These are phyloP conservation scores for Eleusine coracana DNA, from an alignment of 176 grass and related monocot genomes.

Conservation along the genomic window DNA sequence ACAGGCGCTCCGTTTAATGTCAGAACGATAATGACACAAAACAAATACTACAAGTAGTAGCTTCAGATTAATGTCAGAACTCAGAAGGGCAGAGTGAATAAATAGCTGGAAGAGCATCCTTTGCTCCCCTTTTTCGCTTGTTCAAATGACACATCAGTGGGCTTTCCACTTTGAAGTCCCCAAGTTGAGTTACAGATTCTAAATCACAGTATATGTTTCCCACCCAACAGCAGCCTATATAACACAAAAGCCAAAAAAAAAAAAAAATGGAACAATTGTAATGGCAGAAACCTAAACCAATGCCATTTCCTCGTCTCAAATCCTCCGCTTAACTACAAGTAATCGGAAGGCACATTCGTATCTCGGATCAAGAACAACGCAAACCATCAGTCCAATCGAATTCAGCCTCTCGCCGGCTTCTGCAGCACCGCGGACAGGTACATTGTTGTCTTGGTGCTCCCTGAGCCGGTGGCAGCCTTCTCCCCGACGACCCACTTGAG, in stretches of 20 bases:
- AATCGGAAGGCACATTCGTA: conserved; percentile 38
- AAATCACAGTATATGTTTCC: neutral
- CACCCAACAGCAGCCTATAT: conserved; percentile 6
- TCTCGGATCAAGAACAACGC: conserved; percentile 34
- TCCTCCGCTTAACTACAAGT: conserved; percentile 13
- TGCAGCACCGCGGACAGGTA: conserved; percentile 74
- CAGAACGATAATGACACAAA: neutral
- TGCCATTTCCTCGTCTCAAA: conserved; percentile 23
- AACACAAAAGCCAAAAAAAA: conserved; percentile 20
- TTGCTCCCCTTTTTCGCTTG: conserved; percentile 1
- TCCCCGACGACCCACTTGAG: conserved; percentile 78
- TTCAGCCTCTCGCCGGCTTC: conserved; percentile 64
- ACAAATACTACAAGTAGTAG: neutral
- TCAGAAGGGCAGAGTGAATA: neutral
- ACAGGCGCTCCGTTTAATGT: too few relatives aligned
- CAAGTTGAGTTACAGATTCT: conserved; percentile 12
- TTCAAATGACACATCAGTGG: conserved; percentile 21
- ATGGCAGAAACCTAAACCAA: conserved; percentile 12
- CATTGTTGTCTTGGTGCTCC: conserved; percentile 16
- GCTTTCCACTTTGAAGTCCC: conserved; percentile 17
- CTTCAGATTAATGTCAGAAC: neutral
- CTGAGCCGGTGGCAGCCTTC: conserved; percentile 33
- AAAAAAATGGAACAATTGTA: conserved; percentile 19
- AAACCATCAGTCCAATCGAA: neutral
- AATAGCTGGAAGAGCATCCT: conserved; percentile 15